Conservation (phyloP, 768 basidiomycete genomes). For the Lactarius psammicola region DNA sequence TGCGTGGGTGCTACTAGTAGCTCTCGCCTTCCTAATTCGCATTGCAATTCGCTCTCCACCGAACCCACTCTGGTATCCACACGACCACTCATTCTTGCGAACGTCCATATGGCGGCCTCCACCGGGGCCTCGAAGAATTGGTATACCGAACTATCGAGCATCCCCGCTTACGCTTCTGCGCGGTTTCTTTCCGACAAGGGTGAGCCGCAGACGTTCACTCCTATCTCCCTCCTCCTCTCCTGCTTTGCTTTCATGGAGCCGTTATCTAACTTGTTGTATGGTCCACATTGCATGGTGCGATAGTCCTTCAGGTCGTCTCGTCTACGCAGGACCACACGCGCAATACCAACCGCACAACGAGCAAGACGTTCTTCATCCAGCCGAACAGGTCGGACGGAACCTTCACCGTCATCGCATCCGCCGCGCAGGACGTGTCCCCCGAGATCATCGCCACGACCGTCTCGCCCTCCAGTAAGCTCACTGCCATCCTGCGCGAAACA, state of each 20-base stretch:
- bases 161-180: slow-evolving; percentile 22
- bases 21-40: slow-evolving; percentile 49
- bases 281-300: background rate
- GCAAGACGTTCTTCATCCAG: slow-evolving; percentile 25
- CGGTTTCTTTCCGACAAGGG: slow-evolving; percentile 26
- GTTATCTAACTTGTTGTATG: background rate
- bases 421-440: slow-evolving; percentile 27
- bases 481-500: slow-evolving; percentile 32
- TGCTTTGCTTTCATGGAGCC: background rate
- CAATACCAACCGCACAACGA: slow-evolving; percentile 24
- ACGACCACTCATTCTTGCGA: slow-evolving; percentile 11
- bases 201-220: background rate
- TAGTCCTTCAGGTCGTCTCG: slow-evolving; percentile 24
- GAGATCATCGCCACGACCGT: slow-evolving; percentile 28
- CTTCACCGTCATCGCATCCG: slow-evolving; percentile 20
- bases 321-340: slow-evolving; percentile 24
- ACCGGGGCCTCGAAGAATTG: slow-evolving; percentile 15
- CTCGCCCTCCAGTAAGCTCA: slow-evolving; percentile 30
- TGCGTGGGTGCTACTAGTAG: background rate
- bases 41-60: slow-evolving; percentile 76
- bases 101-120: slow-evolving; percentile 15
- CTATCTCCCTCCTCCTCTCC: background rate
- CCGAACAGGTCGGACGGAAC: slow-evolving; percentile 16
- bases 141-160: slow-evolving; percentile 24
- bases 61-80: background rate